Evolutionary conservation across 2,329 filamentous ascomycete genomes (phyloP).

Genomic region (Phaeosphaeriaceae sp.): DNA sequence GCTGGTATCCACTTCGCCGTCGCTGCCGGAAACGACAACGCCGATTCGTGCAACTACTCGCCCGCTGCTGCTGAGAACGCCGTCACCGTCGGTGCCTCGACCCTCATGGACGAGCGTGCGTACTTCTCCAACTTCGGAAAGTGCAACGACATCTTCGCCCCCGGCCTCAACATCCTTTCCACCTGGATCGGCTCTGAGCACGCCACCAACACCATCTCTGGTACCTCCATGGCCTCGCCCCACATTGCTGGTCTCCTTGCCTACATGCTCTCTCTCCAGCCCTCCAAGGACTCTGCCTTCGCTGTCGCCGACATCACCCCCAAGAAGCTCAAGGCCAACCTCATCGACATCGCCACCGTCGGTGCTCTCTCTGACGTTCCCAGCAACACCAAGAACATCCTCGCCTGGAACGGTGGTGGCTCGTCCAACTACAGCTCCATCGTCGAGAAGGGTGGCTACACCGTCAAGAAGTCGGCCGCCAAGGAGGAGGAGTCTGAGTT

Average conservation of each 20-base stretch:
- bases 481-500: conserved; percentile 44
- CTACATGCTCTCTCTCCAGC: conserved; percentile 97
- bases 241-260: conserved; percentile 96
- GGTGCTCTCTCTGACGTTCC: conserved; percentile 83
- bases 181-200: conserved; percentile 98
- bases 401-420: conserved; percentile 98
- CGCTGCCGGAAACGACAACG: conserved; percentile 97
- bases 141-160: conserved; percentile 99
- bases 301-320: conserved; percentile 89
- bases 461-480: conserved; percentile 49
- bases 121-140: conserved; percentile 99
- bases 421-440: conserved; percentile 90
- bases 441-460: conserved; percentile 76
- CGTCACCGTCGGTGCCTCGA: conserved; percentile 94
- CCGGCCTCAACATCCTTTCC: conserved; percentile 94
- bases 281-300: conserved; percentile 86
- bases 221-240: conserved; percentile 98
- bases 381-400: conserved; percentile 86
- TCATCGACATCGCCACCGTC: conserved; percentile 83
- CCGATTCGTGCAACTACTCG: conserved; percentile 99
- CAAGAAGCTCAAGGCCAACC: conserved; percentile 88
- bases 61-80: conserved; percentile 91
- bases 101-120: conserved; percentile 90
- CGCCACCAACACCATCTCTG: conserved; percentile 98
- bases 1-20: conserved; percentile 97